Evolutionary conservation across 2,329 filamentous ascomycete genomes (phyloP), one percentile per base, ranked within the genome.

Genomic region (Nemania sp.): DNA sequence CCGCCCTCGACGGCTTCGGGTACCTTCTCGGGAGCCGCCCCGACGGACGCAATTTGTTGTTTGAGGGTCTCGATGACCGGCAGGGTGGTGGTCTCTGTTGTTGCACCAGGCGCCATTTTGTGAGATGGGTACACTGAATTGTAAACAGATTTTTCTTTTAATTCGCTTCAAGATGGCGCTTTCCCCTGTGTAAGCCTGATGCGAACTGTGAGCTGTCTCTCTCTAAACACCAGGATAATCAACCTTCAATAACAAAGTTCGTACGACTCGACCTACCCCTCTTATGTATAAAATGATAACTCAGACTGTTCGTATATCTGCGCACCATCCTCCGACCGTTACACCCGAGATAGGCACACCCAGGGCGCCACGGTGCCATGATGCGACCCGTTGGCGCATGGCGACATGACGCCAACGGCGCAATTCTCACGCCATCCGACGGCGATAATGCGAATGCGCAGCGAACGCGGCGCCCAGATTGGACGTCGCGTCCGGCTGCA

Each of bases 41-140:
- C 42, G 9, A 31, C 26, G 5, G 40, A 47, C 5, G 55, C 46
- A 12, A 53, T 28, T 48, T 67, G 66, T 24, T 65, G 54, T 52
- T 66, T 67, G 43, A 66, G 49, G 17, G 61, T 41, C 42, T 65
- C 61, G 20, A 63, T 57, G 39, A 57, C 49, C 17, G 64, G 59
- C 17, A 63, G 59, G 30, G 55, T 45, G 20, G 62, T 51, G 44
- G 56, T 52, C 50, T 66, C 64, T n/a, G 62, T 64, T 40, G 62
- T 64, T 40, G 62, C 64, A 22, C 63, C 66, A 40, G 64, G 65
- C 2, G 64, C 53, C 63, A 66, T 68, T 28, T 49, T 54, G 20
- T 48, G 20, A n/a, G n/a, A n/a, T n/a, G n/a, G n/a, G n/a, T n/a
- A n/a, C n/a, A n/a, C n/a, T n/a, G n/a, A n/a, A n/a, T n/a, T n/a